Evolutionary conservation across 2,329 filamentous ascomycete genomes (phyloP).

Genomic region (Calonectria multiphialidica): DNA sequence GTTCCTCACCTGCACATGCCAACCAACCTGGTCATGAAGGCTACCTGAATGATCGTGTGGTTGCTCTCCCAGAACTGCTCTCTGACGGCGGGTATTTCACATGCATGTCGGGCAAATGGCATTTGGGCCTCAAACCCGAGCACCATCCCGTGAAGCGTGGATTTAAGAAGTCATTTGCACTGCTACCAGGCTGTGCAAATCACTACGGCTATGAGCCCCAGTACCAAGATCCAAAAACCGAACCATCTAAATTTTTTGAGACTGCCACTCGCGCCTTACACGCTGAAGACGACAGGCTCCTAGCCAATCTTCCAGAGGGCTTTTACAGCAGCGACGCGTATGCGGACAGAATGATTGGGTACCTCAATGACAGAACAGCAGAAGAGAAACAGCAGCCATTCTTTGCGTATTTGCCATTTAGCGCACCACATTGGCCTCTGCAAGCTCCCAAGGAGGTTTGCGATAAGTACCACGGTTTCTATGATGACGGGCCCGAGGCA

Average conservation of each 20-base stretch:
- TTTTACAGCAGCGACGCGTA: slow-evolving; percentile 60
- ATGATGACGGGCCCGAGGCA: slow-evolving; percentile 70
- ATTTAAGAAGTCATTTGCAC: slow-evolving; percentile 45
- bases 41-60: slow-evolving; percentile 46
- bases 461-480: slow-evolving; percentile 68
- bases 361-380: slow-evolving; percentile 46
- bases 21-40: slow-evolving; percentile 38
- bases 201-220: not conserved
- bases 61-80: slow-evolving; percentile 42
- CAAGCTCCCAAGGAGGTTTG: slow-evolving; percentile 68
- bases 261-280: not conserved
- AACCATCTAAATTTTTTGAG: not conserved
- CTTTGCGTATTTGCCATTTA: slow-evolving; percentile 56
- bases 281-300: not conserved
- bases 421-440: slow-evolving; percentile 73
- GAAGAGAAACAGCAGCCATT: slow-evolving; percentile 42
- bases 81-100: slow-evolving; percentile 47
- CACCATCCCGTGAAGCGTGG: not conserved
- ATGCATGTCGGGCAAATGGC: slow-evolving; percentile 48
- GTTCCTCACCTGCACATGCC: not conserved
- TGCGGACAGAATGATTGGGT: slow-evolving; percentile 57
- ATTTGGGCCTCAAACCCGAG: not conserved
- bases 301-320: not conserved
- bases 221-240: not conserved
- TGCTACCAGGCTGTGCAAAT: not conserved